Percentiles rank a stretch among this genome's conserved stretches.
Conservation (phyloP, 2,329 filamentous ascomycete genomes). For the Talaromyces sp. region DNA sequence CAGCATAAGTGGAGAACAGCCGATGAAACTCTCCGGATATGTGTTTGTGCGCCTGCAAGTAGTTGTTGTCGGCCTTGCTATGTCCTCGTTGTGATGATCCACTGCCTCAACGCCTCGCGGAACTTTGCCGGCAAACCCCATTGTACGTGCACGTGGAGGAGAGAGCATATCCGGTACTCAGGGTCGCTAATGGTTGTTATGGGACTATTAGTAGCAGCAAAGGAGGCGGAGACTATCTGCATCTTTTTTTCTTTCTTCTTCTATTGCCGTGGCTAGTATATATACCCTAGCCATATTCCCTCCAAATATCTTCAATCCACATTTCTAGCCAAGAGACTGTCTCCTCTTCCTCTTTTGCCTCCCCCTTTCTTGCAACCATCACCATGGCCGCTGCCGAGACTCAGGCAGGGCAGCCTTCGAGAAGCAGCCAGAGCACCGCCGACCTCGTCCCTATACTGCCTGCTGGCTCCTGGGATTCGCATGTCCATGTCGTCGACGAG, state of each 20-base stretch:
- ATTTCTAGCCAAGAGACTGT: background rate
- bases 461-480: constrained; percentile 6
- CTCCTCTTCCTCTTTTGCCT: background rate
- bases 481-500: constrained; percentile 8
- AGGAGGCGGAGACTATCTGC: background rate
- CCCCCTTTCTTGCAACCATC: background rate
- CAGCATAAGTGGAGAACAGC: background rate
- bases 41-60: background rate
- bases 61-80: background rate
- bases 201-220: background rate
- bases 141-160: background rate
- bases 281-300: background rate
- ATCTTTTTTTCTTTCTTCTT: background rate
- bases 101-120: background rate
- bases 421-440: background rate
- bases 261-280: background rate
- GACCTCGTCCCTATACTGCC: background rate
- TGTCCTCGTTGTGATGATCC: background rate
- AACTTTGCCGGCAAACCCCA: background rate
- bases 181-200: background rate
- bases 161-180: background rate
- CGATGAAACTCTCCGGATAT: background rate
- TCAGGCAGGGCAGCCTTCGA: background rate
- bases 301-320: background rate
- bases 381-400: background rate